Evolutionary conservation across 495 filamentous ascomycete genomes (phyloP).

Genomic region (Baudoinia panamericana): DNA sequence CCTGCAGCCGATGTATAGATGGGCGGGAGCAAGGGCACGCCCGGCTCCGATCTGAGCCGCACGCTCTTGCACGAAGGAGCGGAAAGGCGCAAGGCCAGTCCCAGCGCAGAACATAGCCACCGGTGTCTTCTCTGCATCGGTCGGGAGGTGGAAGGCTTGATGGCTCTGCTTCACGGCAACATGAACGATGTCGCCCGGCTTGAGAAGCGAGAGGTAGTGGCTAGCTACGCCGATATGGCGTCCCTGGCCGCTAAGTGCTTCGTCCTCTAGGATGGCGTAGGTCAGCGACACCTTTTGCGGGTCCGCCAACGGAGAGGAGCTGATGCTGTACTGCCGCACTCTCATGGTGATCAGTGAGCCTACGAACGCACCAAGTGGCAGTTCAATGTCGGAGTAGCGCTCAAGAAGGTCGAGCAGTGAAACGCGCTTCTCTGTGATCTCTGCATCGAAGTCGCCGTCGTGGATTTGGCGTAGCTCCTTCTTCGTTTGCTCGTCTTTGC

Average conservation of each 20-base stretch:
- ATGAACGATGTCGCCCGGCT: conserved; percentile 46
- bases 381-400: conserved; percentile 39
- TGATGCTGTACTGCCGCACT: conserved; percentile 69
- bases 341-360: conserved; percentile 63
- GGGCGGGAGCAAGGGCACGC: conserved; percentile 22
- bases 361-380: conserved; percentile 52
- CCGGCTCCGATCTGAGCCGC: conserved; percentile 22
- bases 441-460: conserved; percentile 4
- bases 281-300: conserved; percentile 53
- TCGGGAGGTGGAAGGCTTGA: conserved; percentile 52
- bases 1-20: conserved; percentile 26
- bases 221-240: conserved; percentile 21
- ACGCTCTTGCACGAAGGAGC: conserved; percentile 27
- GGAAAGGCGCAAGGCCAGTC: conserved; percentile 27
- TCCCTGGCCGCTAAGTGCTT: conserved; percentile 31
- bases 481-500: conserved; percentile 3
- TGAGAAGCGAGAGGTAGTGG: conserved; percentile 31
- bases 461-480: not conserved
- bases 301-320: conserved; percentile 51
- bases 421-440: conserved; percentile 9
- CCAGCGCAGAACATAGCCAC: conserved; percentile 33
- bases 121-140: conserved; percentile 41
- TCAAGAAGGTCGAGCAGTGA: conserved; percentile 57
- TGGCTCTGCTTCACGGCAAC: conserved; percentile 46
- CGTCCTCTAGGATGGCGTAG: conserved; percentile 48